Base-by-base conservation (phyloP, 1,139 yeast genomes). In the Blastobotrys niveus region DNA sequence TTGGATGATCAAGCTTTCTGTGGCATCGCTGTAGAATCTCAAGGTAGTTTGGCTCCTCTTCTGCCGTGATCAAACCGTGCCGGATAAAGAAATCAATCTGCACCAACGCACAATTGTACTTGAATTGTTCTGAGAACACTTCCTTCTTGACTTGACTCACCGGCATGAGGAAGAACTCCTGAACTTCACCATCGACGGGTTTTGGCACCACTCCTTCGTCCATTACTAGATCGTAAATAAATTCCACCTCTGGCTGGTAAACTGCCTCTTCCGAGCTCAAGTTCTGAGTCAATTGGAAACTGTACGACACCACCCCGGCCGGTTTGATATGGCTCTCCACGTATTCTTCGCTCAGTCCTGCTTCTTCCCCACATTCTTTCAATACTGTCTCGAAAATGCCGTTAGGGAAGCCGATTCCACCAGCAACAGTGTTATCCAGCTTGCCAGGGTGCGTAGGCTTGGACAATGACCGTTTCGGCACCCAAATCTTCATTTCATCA, bases 381-480 rank as follows among this genome's bases (percentile, higher is more conserved):
- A 85, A 55, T 2, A 81, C 79, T 0, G 97, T 89, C 40, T 86
- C 95, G 59, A 71, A 68, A 2, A 82, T 66, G 0, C 91, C 88
- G 53, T 77, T 70, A 0, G 95, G 96, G 59, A 81, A 73, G 0
- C 95, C 96, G 18, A 91, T 61, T 0, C 98, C 98, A 1, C 98
- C 98, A 0, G 96, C 98, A 5, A 91, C 86, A 1, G 94, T 86
- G 60, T 89, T 91, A 62, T 91, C 98, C 36, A 88, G 72, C 85
- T 79, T 82, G 0, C 86, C 83, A 0, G 98, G 97, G 66, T 79
- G 88, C 0, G 97, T 91, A 15, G 84, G 82, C 60, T 91, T 91
- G 1, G 79, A 72, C 12, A 68, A 60, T 0, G 96, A 75, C 52
- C 98, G 70, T 50, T 86, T 69, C 0, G 98, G 96, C 5, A 89